phyloP scores from a whole-genome alignment of 2,329 filamentous ascomycete genomes.

The Aspergillus quadrilineatus region DNA sequence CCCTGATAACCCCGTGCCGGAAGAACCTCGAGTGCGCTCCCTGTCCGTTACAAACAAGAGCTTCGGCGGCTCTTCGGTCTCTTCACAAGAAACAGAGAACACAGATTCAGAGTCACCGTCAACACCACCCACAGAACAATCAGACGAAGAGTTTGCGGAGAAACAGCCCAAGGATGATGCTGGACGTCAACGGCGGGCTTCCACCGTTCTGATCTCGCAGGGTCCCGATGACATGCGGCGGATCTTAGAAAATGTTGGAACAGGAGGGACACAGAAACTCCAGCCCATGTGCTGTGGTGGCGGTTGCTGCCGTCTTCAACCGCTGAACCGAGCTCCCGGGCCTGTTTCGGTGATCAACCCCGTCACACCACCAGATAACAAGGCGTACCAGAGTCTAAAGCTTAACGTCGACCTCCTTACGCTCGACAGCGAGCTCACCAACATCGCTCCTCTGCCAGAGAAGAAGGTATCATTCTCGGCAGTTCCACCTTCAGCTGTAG shows the following conservation, averaged over 20 bases:
- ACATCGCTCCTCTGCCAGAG: slow-evolving; percentile 69
- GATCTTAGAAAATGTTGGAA: slow-evolving; percentile 55
- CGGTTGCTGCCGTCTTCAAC: slow-evolving; percentile 62
- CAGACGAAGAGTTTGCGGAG: slow-evolving; percentile 32
- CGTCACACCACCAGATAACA: slow-evolving; percentile 69
- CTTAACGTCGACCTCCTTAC: slow-evolving; percentile 75
- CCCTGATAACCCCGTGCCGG: slow-evolving; percentile 49
- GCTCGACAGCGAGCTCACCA: slow-evolving; percentile 66
- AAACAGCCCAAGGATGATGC: slow-evolving; percentile 21
- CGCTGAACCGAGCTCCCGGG: slow-evolving; percentile 47
- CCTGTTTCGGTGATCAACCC: slow-evolving; percentile 46
- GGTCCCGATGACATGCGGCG: slow-evolving; percentile 59
- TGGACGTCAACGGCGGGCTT: slow-evolving; percentile 43
- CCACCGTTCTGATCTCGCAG: slow-evolving; percentile 55
- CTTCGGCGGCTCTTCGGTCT: slow-evolving; percentile 29
- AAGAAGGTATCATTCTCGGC: slow-evolving; percentile 67
- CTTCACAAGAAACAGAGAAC: slow-evolving; percentile 35
- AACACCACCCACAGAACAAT: slow-evolving; percentile 45
- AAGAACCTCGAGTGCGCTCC: slow-evolving; percentile 45
- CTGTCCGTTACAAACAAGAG: slow-evolving; percentile 36
- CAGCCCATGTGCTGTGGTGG: slow-evolving; percentile 65
- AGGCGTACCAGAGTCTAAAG: slow-evolving; percentile 75
- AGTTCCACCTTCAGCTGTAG: slow-evolving; percentile 35
- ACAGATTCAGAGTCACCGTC: slow-evolving; percentile 40
- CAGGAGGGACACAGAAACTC: slow-evolving; percentile 58